Base-by-base conservation (phyloP, 208 protist genomes). In the Acanthamoeba culbertsoni region DNA sequence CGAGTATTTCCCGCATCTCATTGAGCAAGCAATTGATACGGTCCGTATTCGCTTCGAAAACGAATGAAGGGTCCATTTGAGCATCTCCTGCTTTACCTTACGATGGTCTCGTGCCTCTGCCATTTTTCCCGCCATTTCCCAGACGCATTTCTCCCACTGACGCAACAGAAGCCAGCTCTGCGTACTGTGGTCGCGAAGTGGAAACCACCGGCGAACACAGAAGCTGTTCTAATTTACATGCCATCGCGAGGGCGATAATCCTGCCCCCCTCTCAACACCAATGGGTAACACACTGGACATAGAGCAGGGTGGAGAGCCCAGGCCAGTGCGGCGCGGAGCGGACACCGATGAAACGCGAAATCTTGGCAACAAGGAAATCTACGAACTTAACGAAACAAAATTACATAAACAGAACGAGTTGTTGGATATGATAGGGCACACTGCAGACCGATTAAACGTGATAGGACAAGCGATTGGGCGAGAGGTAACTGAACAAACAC, bases 201-300 rank as follows among this genome's bases (percentile, higher is more conserved):
- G n/a, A n/a, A n/a, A n/a, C n/a, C n/a, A n/a, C n/a, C n/a, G n/a
- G n/a, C n/a, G n/a, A n/a, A n/a, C n/a, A n/a, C n/a, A n/a, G n/a
- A n/a, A n/a, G n/a, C n/a, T n/a, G n/a, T n/a, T n/a, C n/a, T n/a
- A n/a, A n/a, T n/a, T n/a, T n/a, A n/a, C n/a, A n/a, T n/a, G n/a
- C n/a, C n/a, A n/a, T n/a, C n/a, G n/a, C n/a, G n/a, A n/a, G n/a
- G n/a, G n/a, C n/a, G n/a, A n/a, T n/a, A n/a, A n/a, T n/a, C n/a
- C n/a, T n/a, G n/a, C n/a, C n/a, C n/a, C n/a, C n/a, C n/a, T n/a
- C n/a, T n/a, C n/a, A n/a, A n/a, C n/a, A n/a, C n/a, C n/a, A n/a
- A 79, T 79, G 68, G 68, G 68, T 18, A 79, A 79, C 48, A 40
- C 68, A 40, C 42, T 79, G 68, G 68, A 79, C 68, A 79, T 79